A percentile compares a stretch with the other conserved stretches of the same genome.
These are phyloP conservation scores for Penicillium brasilianum DNA, from an alignment of 2,329 filamentous ascomycete genomes.

Conservation along the genomic window DNA sequence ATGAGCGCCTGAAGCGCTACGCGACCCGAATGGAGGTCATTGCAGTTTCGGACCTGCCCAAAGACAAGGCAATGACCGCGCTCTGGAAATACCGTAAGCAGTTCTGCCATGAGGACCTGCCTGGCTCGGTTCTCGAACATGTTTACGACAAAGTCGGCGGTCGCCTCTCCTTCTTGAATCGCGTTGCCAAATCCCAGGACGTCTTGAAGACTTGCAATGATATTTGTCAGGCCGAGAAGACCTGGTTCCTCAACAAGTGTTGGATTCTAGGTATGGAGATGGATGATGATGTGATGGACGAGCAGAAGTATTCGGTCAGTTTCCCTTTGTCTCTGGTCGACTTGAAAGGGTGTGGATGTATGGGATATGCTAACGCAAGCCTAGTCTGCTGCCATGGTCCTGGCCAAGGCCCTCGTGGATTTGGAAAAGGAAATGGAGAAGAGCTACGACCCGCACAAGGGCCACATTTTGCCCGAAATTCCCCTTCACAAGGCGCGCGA, in stretches of 20 bases:
- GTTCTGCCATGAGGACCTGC: slow-evolving; percentile 69
- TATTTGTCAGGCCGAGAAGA: slow-evolving; percentile 73
- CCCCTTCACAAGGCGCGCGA: slow-evolving; percentile 82
- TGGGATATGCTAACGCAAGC: slow-evolving; percentile 22
- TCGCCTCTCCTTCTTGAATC: slow-evolving; percentile 82
- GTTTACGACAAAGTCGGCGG: slow-evolving; percentile 89
- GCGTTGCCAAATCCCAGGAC: slow-evolving; percentile 82
- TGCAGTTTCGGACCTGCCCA: slow-evolving; percentile 81
- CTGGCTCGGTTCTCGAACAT: slow-evolving; percentile 65
- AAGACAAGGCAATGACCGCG: slow-evolving; percentile 75
- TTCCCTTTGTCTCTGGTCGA: background rate
- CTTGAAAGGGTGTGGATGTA: background rate
- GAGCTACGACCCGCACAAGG: slow-evolving; percentile 68
- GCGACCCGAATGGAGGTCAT: slow-evolving; percentile 95
- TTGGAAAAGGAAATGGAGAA: slow-evolving; percentile 67
- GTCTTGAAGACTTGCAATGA: slow-evolving; percentile 79
- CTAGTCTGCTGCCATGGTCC: slow-evolving; percentile 86
- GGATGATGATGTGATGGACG: slow-evolving; percentile 98
- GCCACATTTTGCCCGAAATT: slow-evolving; percentile 79
- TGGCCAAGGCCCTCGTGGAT: slow-evolving; percentile 90
- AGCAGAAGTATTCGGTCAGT: slow-evolving; percentile 91
- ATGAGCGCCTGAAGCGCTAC: slow-evolving; percentile 89
- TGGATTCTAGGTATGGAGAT: slow-evolving; percentile 76
- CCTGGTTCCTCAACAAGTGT: slow-evolving; percentile 80
- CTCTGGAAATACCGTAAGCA: slow-evolving; percentile 78